Conservation (phyloP, 2,329 filamentous ascomycete genomes). For the Tolypocladium inflatum region DNA sequence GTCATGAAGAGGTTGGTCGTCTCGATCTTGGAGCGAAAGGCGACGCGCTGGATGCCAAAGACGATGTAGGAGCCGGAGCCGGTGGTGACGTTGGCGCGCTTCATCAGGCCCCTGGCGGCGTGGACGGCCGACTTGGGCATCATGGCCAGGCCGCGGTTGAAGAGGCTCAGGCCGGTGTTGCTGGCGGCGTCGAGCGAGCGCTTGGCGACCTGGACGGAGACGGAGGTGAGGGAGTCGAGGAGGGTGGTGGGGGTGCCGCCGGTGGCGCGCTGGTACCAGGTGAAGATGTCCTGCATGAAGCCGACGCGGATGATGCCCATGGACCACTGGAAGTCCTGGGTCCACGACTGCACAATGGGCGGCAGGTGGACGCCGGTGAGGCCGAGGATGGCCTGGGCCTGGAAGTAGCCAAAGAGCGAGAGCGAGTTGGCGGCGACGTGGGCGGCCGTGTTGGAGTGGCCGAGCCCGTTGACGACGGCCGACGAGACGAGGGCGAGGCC, state of each 20-base stretch:
- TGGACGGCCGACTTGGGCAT: conserved; percentile 30
- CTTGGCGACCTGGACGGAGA: conserved; percentile 78
- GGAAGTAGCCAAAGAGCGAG: conserved; percentile 92
- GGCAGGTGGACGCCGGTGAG: conserved; percentile 74
- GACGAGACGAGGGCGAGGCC: conserved; percentile 76
- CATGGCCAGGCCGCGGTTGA: conserved; percentile 46
- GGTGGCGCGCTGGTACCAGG: conserved; percentile 92
- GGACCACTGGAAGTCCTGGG: conserved; percentile 96
- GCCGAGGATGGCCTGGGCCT: conserved; percentile 84
- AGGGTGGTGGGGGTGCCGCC: conserved; percentile 76
- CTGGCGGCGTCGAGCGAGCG: conserved; percentile 32
- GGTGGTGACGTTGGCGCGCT: conserved; percentile 45
- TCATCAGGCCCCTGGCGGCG: conserved; percentile 33
- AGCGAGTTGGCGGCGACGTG: conserved; percentile 90
- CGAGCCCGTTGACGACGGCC: conserved; percentile 79
- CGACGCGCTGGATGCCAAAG: conserved; percentile 79
- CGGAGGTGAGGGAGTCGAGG: conserved; percentile 61
- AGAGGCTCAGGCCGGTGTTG: conserved; percentile 28
- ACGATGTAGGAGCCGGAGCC: conserved; percentile 52
- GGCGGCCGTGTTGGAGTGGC: conserved; percentile 87
- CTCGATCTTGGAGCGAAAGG: conserved; percentile 69
- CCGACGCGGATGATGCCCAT: conserved; percentile 86
- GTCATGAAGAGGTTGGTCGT: conserved; percentile 90
- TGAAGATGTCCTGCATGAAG: conserved; percentile 84
- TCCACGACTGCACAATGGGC: conserved; percentile 86